Percentiles rank a stretch among this genome's conserved stretches.
These are phyloP conservation scores for Nannochloris sp. DNA, from an alignment of 139 green algal species.

Conservation along the genomic window DNA sequence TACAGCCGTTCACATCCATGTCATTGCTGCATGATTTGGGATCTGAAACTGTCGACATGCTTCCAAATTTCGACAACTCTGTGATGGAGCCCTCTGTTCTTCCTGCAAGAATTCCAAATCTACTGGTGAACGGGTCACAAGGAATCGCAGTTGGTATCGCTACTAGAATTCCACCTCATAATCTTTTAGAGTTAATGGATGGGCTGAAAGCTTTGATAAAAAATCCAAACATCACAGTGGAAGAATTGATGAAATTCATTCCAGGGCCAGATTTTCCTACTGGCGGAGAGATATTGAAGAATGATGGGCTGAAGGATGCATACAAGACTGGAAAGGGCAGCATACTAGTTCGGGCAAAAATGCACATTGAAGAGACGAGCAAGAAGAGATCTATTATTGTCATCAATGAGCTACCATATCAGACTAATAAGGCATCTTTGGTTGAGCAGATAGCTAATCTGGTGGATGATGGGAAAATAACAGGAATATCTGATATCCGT, in stretches of 20 bases:
- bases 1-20: constrained; percentile 45
- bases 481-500: constrained; percentile 76
- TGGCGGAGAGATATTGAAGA: constrained; percentile 56
- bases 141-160: constrained; percentile 96
- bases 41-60: constrained; percentile 68
- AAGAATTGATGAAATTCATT: constrained; percentile 75
- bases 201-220: constrained; percentile 68
- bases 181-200: constrained; percentile 82
- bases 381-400: constrained; percentile 44
- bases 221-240: constrained; percentile 63
- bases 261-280: constrained; percentile 95
- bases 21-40: constrained; percentile 80
- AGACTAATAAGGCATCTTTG: constrained; percentile 73
- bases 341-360: constrained; percentile 57
- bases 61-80: constrained; percentile 75
- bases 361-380: constrained; percentile 51
- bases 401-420: constrained; percentile 86
- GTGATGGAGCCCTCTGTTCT: constrained; percentile 86
- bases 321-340: constrained; percentile 67
- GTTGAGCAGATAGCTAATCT: constrained; percentile 68
- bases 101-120: constrained; percentile 73
- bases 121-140: constrained; percentile 88
- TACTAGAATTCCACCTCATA: constrained; percentile 94
- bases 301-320: constrained; percentile 35
- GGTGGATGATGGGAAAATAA: constrained; percentile 58